Base-by-base conservation (phyloP, 2,329 filamentous ascomycete genomes). In the Aspergillus terreus region DNA sequence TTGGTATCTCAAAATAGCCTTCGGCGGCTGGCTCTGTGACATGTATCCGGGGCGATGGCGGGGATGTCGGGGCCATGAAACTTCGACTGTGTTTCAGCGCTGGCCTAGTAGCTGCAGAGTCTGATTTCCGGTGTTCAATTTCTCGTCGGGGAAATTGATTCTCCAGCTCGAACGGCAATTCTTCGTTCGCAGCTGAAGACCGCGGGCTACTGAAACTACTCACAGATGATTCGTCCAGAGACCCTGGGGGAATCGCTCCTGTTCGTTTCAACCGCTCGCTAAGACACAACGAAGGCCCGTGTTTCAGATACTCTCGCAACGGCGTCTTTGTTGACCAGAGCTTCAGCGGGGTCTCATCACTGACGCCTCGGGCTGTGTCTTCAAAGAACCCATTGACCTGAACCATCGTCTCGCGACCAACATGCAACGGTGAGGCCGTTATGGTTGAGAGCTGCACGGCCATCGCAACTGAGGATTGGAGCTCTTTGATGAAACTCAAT, bases 371-470 rank as follows among this genome's bases (percentile, higher is more conserved):
- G 76, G 41, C 80, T 73, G 71, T 82, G 81, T 84, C 81, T 44
- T 83, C 80, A 50, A 84, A 85, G 60, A 85, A 86, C 0, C 82
- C 82, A 45, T 79, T 76, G 7, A 81, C 61, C 56, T 85, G 82
- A 3, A 85, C 74, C 46, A 77, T 78, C 35, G 84, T 79, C 42
- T 77, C 77, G 19, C 77, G 71, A 42, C 79, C 76, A 1, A 84
- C 72, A 33, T 72, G 69, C 19, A 85, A 56, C 0, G 76, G 72
- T 36, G 73, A 76, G 47, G 80, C 78, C 0, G 65, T 62, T 33
- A 58, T 52, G 15, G 41, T 55, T 6, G 66, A 67, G 4, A 69
- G 46, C 21, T 56, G 51, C 2, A 66, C 57, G 11, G 66, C 65
- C 23, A 47, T 47, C 3, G 53, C 36, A 0, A 63, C 54, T 2